Base-by-base conservation (phyloP, 2,329 filamentous ascomycete species). In the Metarhizium guizhouense region DNA sequence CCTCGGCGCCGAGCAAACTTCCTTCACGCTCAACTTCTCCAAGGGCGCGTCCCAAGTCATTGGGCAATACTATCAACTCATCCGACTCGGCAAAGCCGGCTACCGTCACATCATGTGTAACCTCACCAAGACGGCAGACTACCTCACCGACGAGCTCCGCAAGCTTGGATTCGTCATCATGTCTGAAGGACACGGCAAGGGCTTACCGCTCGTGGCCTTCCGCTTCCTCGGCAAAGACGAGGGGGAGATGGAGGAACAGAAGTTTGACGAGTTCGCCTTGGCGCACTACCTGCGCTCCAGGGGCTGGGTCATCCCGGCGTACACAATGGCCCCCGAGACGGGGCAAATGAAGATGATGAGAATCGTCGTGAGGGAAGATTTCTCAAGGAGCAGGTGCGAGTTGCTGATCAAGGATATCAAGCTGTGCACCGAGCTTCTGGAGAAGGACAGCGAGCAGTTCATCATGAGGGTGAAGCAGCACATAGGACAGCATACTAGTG, bases 1-100 rank as follows among this genome's bases (percentile, higher is more conserved):
- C 74, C 86, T 96, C 6, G 93, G 93, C 52, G 92, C 93, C 11
- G 90, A 96, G 67, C 93, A 97, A 70, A 87, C 91, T 2, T 96
- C 90, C 3, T 96, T 96, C 76, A 96, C 93, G 0, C 84, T 97
- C 58, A 97, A 97, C 79, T 97, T 97, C 78, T 95, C 89, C 67
- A 95, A 96, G 71, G 92, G 92, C 56, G 93, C 93, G 13, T 90
- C 87, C 6, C 92, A 96, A 68, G 89, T 96, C 66, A 95, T 97
- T 59, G 93, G 90, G 32, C 93, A 97, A 74, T 97, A 96, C 76
- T 96, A 97, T 76, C 92, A 96, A 74, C 81, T 97, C 68, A 96
- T 96, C 70, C 89, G 93, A 32, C 84, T 97, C 3, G 93, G 93
- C 59, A 95, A 95, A 80, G 85, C 86, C 60, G 93, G 93, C 52